A percentile compares a stretch with the other conserved stretches of the same genome.
phyloP scores from a whole-genome alignment of 306 rosid species.

The Pueraria montana region DNA sequence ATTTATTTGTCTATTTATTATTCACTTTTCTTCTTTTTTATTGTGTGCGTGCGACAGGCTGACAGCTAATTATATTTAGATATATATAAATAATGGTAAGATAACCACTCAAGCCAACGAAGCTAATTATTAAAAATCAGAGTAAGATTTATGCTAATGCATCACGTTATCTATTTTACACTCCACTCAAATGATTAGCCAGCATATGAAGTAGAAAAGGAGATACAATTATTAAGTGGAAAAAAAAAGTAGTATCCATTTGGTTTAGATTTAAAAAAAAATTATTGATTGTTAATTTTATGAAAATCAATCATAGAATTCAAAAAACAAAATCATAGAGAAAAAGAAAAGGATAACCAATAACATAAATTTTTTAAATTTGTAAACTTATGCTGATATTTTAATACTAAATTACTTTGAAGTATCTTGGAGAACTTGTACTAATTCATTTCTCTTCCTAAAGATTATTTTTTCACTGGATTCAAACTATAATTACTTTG shows the following conservation, averaged over 20 bases:
- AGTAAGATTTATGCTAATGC: conserved; percentile 29
- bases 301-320: neutral
- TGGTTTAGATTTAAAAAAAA: neutral
- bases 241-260: neutral
- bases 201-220: neutral
- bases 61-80: conserved; percentile 10
- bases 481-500: neutral
- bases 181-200: conserved; percentile 23
- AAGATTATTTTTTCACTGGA: too few species aligned
- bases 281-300: neutral
- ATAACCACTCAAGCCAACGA: conserved; percentile 4
- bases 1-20: neutral
- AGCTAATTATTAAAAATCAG: neutral
- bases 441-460: too few species aligned
- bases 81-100: neutral
- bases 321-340: neutral
- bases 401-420: neutral
- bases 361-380: neutral
- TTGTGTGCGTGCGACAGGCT: neutral
- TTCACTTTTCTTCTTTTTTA: too few species aligned
- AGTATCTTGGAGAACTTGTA: too few species aligned
- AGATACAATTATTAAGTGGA: neutral
- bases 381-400: neutral
- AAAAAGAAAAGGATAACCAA: neutral
- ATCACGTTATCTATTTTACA: conserved; percentile 39